Conservation (phyloP, 768 basidiomycete species). For the Psilocybe tampanensis region DNA sequence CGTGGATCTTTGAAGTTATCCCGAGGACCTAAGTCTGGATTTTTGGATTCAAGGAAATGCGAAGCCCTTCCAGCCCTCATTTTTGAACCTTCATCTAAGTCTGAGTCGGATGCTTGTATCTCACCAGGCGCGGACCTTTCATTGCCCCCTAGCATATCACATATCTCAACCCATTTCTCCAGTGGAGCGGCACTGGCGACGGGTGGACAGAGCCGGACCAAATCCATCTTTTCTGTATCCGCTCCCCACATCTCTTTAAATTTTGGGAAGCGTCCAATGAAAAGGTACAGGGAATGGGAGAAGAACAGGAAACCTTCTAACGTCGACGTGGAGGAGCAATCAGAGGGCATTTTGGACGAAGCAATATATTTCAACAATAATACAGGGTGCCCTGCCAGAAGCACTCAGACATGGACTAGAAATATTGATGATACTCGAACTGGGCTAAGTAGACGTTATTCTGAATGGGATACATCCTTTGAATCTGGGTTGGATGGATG, state of each 20-base stretch:
- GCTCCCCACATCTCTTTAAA: too few species aligned
- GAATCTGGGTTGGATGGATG: slow-evolving; percentile 24
- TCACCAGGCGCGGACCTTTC: not conserved
- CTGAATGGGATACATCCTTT: not conserved
- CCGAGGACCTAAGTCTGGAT: not conserved
- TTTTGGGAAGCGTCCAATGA: too few species aligned
- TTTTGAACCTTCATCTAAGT: slow-evolving; percentile 15
- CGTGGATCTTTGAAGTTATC: too few species aligned
- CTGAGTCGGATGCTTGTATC: slow-evolving; percentile 9
- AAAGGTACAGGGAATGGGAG: not conserved
- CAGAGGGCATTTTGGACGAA: not conserved
- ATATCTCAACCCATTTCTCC: slow-evolving; percentile 3
- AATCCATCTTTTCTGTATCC: too few species aligned
- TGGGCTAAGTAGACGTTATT: not conserved
- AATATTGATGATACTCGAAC: not conserved
- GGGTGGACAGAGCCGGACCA: too few species aligned
- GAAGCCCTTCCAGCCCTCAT: slow-evolving; percentile 5
- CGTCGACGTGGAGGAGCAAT: not conserved
- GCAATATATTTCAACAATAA: not conserved
- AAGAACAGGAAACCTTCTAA: not conserved
- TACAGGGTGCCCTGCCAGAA: not conserved
- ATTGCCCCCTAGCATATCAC: not conserved
- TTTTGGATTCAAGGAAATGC: not conserved
- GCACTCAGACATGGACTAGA: not conserved
- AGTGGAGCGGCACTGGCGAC: not conserved